Percentiles rank a stretch among this genome's conserved stretches.
Evolutionary conservation across 257 asterid genomes (phyloP).

Genomic region (Capsicum rhomboideum): DNA sequence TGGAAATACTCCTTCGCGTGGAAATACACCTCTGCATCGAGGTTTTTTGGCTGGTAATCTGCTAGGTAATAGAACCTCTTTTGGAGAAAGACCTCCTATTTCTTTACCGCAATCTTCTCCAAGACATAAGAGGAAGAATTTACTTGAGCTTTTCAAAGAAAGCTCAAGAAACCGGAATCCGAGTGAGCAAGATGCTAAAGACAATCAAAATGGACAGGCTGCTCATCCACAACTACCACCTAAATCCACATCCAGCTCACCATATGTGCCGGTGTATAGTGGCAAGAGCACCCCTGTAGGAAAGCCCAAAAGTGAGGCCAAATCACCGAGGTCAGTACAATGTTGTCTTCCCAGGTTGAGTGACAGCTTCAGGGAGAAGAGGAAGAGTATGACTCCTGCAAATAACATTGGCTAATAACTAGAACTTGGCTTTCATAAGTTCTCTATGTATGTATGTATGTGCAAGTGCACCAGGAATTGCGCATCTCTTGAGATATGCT

Average conservation of each 20-base stretch:
- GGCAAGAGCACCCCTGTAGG: slow-evolving; percentile 28
- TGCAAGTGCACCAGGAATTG: background rate
- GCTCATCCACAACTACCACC: background rate
- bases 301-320: slow-evolving; percentile 4
- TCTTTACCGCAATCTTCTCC: slow-evolving; percentile 24
- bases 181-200: slow-evolving; percentile 10
- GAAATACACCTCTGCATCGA: slow-evolving; percentile 61
- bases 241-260: slow-evolving; percentile 19
- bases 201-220: background rate
- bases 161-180: slow-evolving; percentile 16
- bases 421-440: background rate
- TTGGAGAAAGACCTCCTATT: slow-evolving; percentile 5
- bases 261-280: slow-evolving; percentile 20
- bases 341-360: slow-evolving; percentile 62
- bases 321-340: slow-evolving; percentile 25
- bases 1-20: slow-evolving; percentile 66
- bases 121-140: slow-evolving; percentile 42
- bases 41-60: slow-evolving; percentile 24
- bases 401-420: slow-evolving; percentile 5
- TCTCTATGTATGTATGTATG: slow-evolving; percentile 17
- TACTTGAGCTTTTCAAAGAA: slow-evolving; percentile 58
- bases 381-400: slow-evolving; percentile 27
- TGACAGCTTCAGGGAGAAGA: slow-evolving; percentile 45
- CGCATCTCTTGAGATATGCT: background rate
- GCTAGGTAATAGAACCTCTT: slow-evolving; percentile 4